Evolutionary conservation across 2,329 filamentous ascomycete genomes (phyloP), one percentile per base, ranked within the genome.

Genomic region (Elsinoe fawcettii): DNA sequence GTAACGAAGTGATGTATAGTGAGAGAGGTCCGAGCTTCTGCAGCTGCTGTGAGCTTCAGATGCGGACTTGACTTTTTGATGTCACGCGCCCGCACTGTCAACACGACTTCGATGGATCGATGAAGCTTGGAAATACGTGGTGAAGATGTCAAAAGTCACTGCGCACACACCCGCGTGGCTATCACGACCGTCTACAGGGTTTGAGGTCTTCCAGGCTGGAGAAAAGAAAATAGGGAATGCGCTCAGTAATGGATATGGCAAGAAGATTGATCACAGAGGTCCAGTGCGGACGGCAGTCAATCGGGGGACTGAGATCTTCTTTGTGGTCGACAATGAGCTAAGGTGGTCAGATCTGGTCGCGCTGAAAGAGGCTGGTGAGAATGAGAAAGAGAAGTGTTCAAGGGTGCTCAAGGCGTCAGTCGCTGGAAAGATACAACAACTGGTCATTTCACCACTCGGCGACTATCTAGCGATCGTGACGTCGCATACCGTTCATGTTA

Each of bases 111-210:
- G 39, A 53, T 53, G 49, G 49, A 25, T 39, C 32, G 20, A 37
- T 53, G 32, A 53, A 39, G 49, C 49, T 53, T 18, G 7, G 5
- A 14, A 37, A 14, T 8, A 53, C 49, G 49, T 39, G 49, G 18
- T 22, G 32, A 53, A 53, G 59, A 96, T 96, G 92, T 88, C 90
- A 36, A 90, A 87, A 72, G 83, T 96, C 67, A 85, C 88, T 69
- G 84, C 84, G 70, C 92, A 90, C 73, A 91, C 89, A 66, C 90
- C 92, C 57, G 77, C 84, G 64, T 99, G 91, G 90, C 85, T 99
- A 58, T 84, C 85, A 61, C 82, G 85, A 66, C 86, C 87, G 53
- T 84, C 84, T 56, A 84, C 88, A 18, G 92, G 89, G 60, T 85
- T 88, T 70, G 80, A 84, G 58, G 79, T 97, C 66, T 96, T 97